phyloP scores from a whole-genome alignment of 2,329 filamentous ascomycete genomes.

The Lachnellula arida region DNA sequence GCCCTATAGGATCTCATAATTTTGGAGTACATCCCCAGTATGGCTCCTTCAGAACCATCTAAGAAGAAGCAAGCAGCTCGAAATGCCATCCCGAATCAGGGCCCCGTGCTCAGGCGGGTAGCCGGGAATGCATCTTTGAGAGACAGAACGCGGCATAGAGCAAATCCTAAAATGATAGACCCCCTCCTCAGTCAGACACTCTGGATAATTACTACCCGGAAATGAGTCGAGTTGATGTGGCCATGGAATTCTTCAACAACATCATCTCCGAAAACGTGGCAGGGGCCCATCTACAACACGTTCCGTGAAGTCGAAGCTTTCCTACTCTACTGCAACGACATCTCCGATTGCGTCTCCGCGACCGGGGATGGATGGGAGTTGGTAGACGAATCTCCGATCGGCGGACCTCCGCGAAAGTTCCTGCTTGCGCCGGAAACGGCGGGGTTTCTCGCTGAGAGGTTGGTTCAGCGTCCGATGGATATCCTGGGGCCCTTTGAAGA shows the following conservation, averaged over 20 bases:
- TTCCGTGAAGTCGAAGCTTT: constrained; percentile 3
- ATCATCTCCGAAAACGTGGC: not conserved
- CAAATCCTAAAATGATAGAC: not conserved
- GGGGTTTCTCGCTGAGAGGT: too few relatives aligned
- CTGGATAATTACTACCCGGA: not conserved
- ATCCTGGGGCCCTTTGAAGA: not conserved
- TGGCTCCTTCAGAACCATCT: too few relatives aligned
- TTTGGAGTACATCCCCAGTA: too few relatives aligned
- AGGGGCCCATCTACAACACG: not conserved
- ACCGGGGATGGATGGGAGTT: constrained; percentile 1
- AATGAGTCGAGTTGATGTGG: not conserved
- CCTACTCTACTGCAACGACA: not conserved
- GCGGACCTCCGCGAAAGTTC: not conserved
- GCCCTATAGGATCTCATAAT: too few relatives aligned
- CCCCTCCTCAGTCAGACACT: not conserved
- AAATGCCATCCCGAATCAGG: too few relatives aligned
- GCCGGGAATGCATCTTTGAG: too few relatives aligned
- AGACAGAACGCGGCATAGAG: too few relatives aligned
- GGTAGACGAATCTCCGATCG: not conserved
- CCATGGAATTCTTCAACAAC: not conserved
- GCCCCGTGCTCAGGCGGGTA: too few relatives aligned
- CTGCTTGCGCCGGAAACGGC: too few relatives aligned
- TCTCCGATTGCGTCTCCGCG: not conserved
- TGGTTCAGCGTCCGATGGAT: too few relatives aligned
- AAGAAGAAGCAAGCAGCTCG: too few relatives aligned